Base-by-base conservation (phyloP, 768 basidiomycete species). In the Boletus barrowsii region DNA sequence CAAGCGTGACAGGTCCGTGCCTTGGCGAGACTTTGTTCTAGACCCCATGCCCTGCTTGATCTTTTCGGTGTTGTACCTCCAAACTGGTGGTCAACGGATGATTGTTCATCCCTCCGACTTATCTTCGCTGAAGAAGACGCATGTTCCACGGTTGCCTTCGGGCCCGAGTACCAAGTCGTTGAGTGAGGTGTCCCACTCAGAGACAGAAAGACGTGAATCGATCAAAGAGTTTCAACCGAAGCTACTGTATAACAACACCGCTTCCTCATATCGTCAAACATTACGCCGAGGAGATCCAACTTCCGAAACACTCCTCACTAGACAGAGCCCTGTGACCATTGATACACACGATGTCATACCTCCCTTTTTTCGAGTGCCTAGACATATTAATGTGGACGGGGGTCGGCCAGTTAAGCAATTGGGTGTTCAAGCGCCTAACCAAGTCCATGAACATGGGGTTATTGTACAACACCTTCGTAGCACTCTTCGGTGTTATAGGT, bases 211-310 rank as follows among this genome's bases (percentile, higher is more conserved):
- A 62, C 37, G 75, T 68, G 65, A 83, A 84, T 29, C 71, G 71
- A 17, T 70, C 59, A 70, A n/a, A 84, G 79, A 2, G 79, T 77
- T 45, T 85, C 76, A 35, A 85, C 81, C 4, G 81, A 83, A 24
- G 81, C 73, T 56, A 86, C 22, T 22, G 22, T 22, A 22, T 22
- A 22, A 22, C 83, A 44, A 85, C 83, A 30, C 81, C 51, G 33
- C 62, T 60, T 42, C 3, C 18, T 24, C 44, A 48, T 18, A 30
- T 35, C 32, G 26, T 55, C 33, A 50, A 14, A n/a, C 7, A 36
- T 40, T 15, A 3, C 26, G 22, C n/a, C 0, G 15, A 10, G 9
- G n/a, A 13, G 40, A 36, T 47, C 39, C 42, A 32, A 40, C 39
- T 9, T 37, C 37, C 46, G 55, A 52, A 51, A 47, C 45, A 8